Conservation (phyloP, 2,329 filamentous ascomycete genomes). For the Piedraia hortae region DNA sequence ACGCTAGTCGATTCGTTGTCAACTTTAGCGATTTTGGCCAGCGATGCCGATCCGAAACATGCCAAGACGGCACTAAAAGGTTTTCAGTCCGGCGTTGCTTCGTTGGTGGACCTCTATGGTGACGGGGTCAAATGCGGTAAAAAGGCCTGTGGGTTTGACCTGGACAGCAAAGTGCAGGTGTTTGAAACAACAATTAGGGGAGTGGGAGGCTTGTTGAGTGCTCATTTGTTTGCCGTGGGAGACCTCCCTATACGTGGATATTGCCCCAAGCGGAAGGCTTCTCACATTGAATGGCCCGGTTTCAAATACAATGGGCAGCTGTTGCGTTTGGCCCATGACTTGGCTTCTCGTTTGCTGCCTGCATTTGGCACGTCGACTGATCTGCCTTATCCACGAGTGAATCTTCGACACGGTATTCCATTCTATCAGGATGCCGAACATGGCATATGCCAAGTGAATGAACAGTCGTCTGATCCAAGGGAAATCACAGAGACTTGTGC, state of each 20-base stretch:
- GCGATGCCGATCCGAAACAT: slow-evolving; percentile 18
- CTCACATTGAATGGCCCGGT: slow-evolving; percentile 22
- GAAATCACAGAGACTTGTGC: slow-evolving; percentile 94
- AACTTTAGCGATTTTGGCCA: slow-evolving; percentile 75
- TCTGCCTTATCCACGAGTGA: slow-evolving; percentile 82
- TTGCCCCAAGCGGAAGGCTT: slow-evolving; percentile 19
- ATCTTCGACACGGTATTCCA: slow-evolving; percentile 67
- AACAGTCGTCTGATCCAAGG: slow-evolving; percentile 18
- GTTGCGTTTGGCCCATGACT: slow-evolving; percentile 62
- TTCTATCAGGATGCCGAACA: slow-evolving; percentile 41
- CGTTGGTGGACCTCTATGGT: slow-evolving; percentile 59
- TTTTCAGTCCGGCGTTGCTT: slow-evolving; percentile 55
- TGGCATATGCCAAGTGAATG: slow-evolving; percentile 17
- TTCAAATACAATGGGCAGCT: slow-evolving; percentile 75
- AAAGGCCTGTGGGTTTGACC: slow-evolving; percentile 58
- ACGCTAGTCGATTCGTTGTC: slow-evolving; percentile 89
- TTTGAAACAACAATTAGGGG: slow-evolving; percentile 95
- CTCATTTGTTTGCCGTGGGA: slow-evolving; percentile 76
- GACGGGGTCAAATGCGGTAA: slow-evolving; percentile 53
- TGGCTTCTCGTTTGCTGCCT: slow-evolving; percentile 59
- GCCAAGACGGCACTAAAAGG: slow-evolving; percentile 25
- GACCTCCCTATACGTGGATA: slow-evolving; percentile 72
- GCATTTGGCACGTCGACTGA: slow-evolving; percentile 81
- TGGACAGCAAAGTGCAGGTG: slow-evolving; percentile 94
- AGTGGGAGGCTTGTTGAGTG: slow-evolving; percentile 68